These are phyloP conservation scores for Daldinia grandis DNA, from an alignment of 495 filamentous ascomycete species.

Conservation along the genomic window DNA sequence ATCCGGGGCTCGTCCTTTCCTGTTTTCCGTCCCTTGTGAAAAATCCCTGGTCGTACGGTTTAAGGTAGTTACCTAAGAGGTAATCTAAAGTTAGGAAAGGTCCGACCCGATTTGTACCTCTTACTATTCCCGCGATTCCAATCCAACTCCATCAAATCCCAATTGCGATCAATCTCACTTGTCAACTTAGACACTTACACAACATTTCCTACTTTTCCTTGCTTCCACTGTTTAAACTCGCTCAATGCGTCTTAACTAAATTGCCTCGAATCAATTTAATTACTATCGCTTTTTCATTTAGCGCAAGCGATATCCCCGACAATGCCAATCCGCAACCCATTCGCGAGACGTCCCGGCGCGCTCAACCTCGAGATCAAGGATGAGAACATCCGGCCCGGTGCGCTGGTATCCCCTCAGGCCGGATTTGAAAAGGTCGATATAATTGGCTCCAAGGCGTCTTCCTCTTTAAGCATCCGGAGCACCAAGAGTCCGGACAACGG, in stretches of 20 bases:
- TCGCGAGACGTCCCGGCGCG: conserved; percentile 65
- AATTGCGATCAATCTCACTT: background rate
- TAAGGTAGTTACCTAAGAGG: background rate
- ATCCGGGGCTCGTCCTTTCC: conserved; percentile 1
- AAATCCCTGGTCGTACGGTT: conserved; percentile 6
- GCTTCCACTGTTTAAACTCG: background rate
- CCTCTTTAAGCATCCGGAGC: conserved; percentile 69
- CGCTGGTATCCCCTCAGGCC: conserved; percentile 47
- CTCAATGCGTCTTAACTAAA: conserved; percentile 14
- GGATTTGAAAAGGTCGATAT: conserved; percentile 65
- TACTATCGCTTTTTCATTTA: conserved; percentile 22
- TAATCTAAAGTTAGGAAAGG: conserved; percentile 28
- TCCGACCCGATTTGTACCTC: conserved; percentile 31
- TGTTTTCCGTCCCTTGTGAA: conserved; percentile 15
- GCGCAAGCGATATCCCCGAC: conserved; percentile 35
- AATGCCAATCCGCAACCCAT: conserved; percentile 84
- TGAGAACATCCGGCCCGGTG: conserved; percentile 63
- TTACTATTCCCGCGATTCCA: conserved; percentile 19
- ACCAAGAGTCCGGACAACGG: conserved; percentile 64
- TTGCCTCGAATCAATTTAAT: conserved; percentile 24
- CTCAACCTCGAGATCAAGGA: conserved; percentile 52
- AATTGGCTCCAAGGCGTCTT: conserved; percentile 63
- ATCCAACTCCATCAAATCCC: background rate
- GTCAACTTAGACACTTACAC: conserved; percentile 1
- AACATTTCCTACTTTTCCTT: conserved; percentile 4